These are phyloP conservation scores for Pseudotsuga menziesii DNA, from an alignment of 75 land plant genomes.

Conservation along the genomic window DNA sequence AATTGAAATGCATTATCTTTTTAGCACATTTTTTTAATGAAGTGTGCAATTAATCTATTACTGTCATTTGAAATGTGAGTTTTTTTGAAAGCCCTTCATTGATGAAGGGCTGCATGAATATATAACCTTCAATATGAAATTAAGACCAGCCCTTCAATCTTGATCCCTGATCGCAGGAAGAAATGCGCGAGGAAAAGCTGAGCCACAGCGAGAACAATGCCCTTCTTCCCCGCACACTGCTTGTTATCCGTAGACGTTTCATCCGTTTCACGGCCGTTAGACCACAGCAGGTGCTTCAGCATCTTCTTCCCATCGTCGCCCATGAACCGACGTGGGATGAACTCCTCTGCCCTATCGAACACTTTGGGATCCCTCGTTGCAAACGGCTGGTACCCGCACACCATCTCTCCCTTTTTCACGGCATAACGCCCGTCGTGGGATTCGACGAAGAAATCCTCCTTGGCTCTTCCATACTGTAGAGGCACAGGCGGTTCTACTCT, in stretches of 20 bases:
- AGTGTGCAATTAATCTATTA: no score
- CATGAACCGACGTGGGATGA: constrained; percentile 38
- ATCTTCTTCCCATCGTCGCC: constrained; percentile 55
- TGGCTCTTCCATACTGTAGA: constrained; percentile 42
- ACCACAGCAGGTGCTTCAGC: constrained; percentile 57
- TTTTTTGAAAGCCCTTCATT: no score
- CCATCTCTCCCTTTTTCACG: constrained; percentile 51
- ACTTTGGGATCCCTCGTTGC: constrained; percentile 37
- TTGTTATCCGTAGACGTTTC: constrained; percentile 43
- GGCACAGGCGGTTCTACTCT: constrained; percentile 39
- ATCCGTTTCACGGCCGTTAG: constrained; percentile 59
- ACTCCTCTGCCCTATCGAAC: constrained; percentile 25
- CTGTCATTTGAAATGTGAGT: no score
- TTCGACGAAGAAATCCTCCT: constrained; percentile 30
- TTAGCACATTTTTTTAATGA: no score
- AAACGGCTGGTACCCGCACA: constrained; percentile 48
- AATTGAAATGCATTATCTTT: no score
- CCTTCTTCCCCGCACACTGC: constrained; percentile 61
- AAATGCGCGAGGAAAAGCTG: constrained; percentile 44
- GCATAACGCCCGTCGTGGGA: constrained; percentile 26
- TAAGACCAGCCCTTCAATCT: no score
- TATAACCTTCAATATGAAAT: no score
- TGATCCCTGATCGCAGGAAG: constrained; percentile 46
- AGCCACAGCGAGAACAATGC: constrained; percentile 38
- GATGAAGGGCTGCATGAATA: no score